A percentile compares a stretch with the other conserved stretches of the same genome.
phyloP scores from a whole-genome alignment of 768 basidiomycete species.

The Leccinum barrowsii region DNA sequence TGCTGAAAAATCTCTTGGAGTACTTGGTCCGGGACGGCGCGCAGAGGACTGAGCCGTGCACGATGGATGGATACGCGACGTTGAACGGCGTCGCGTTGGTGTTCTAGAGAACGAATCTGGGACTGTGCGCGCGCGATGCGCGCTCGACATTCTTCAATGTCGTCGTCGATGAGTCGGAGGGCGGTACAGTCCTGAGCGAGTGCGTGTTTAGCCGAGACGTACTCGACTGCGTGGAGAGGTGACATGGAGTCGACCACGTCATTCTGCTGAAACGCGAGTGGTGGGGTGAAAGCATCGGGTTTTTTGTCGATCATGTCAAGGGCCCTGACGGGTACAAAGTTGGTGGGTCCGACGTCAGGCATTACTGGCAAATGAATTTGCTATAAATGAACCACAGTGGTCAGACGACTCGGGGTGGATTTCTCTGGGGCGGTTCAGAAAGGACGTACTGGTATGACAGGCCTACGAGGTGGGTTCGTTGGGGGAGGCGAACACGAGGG shows the following conservation, averaged over 20 bases:
- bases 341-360: neutral
- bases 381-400: constrained; percentile 1
- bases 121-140: constrained; percentile 13
- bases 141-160: constrained; percentile 18
- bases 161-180: constrained; percentile 14
- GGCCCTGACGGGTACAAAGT: neutral
- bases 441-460: constrained; percentile 5
- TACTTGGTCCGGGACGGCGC: constrained; percentile 29
- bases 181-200: constrained; percentile 15
- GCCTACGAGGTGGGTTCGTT: neutral
- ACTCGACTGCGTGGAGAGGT: constrained; percentile 18
- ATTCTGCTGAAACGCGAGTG: constrained; percentile 2
- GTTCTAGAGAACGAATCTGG: constrained; percentile 18
- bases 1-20: constrained; percentile 31
- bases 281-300: neutral
- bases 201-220: constrained; percentile 15
- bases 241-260: constrained; percentile 23
- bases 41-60: constrained; percentile 29
- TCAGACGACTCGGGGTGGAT: neutral
- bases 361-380: neutral
- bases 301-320: neutral
- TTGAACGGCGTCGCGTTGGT: constrained; percentile 15
- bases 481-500: neutral
- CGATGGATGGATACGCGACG: constrained; percentile 19
- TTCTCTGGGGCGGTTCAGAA: neutral